Base-by-base conservation (phyloP, 768 basidiomycete genomes). In the Russula abietina region DNA sequence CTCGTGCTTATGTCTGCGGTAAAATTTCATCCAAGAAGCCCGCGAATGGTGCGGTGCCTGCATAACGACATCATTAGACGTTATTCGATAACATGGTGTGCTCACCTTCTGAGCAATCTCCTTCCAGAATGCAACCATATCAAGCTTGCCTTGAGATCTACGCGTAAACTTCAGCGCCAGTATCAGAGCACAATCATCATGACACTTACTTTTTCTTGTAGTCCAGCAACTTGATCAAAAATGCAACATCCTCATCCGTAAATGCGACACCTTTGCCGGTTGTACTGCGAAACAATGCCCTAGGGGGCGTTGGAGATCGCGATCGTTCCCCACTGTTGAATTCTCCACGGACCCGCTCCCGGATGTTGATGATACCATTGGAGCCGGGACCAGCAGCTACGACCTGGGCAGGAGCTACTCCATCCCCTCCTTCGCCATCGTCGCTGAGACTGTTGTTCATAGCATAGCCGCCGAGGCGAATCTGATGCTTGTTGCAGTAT, bases 1-100 rank as follows among this genome's bases (percentile, higher is more conserved):
- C 68, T 93, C 91, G 68, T 93, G 91, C 67, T 90, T 91, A 72
- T 93, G 91, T 59, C 91, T 79, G 17, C 91, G 81, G 83, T 90
- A 93, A 73, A 86, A 93, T 74, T 93, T 93, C 89, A 93, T 91
- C 91, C 91, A 93, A 7, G 91, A 93, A 52, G 91, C 91, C 41
- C 90, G 85, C 28, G 91, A 93, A 70, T 93, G 91, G 73, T 93
- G 91, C 0, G 91, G 91, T 0, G 91, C 91, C 88, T 90, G 50
- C 30, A 41, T 30, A 17, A 46, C 11, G 57, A 51, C 36, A 57
- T 38, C 53, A 46, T 16, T 24, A 17, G 46, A 32, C 16, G 28
- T 50, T 30, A 12, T 9, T 36, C 10, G 24, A 32, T 56, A 39
- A 75, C 60, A 33, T 14, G 26, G 65, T 71, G 64, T 67, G 26